Evolutionary conservation across 2,329 filamentous ascomycete genomes (phyloP), one percentile per base, ranked within the genome.

Genomic region (Cladosporium sphaerospermum): DNA sequence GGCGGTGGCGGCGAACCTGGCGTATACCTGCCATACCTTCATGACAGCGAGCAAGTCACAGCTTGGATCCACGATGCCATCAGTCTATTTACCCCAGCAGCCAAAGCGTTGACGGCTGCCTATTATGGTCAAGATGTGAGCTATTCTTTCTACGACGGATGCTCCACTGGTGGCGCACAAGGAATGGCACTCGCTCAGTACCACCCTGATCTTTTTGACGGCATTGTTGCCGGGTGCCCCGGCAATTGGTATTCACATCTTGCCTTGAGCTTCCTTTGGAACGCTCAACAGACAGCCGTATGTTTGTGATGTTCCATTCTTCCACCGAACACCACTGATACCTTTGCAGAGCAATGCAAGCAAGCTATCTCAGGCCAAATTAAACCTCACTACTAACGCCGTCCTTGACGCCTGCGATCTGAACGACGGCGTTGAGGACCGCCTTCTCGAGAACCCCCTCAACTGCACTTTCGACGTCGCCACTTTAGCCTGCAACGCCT

Each of bases 101-200:
- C 67, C 1, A 67, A 62, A 18, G 56, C 56, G 1, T 52, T 74
- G 16, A 61, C 62, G 6, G 54, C 60, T 4, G 45, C 51, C 13
- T 73, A 69, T 55, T 75, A 75, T 52, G 56, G 56, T 6, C 37
- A 54, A 39, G 34, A 54, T 10, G 64, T 69, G 3, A 61, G 52
- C 3, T 63, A 70, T 40, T 69, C 63, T 8, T 75, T 73, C 55
- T 74, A 73, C 54, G 57, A 60, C 23, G 72, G 72, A 5, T 75
- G 71, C 46, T 71, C 67, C 0, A 73, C 71, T 3, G 73, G 71
- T 7, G 72, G 73, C 8, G 67, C 67, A 6, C 71, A 75, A 61
- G 73, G 69, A 19, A 32, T 42, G 45, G 69, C 72, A 23, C 57
- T 71, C n/a, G 69, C 70, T 2, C 68, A 73, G 47, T 69, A 60